Conservation (phyloP, 225 moss, liverwort and hornwort species). For the Physcomitrellopsis africana region DNA sequence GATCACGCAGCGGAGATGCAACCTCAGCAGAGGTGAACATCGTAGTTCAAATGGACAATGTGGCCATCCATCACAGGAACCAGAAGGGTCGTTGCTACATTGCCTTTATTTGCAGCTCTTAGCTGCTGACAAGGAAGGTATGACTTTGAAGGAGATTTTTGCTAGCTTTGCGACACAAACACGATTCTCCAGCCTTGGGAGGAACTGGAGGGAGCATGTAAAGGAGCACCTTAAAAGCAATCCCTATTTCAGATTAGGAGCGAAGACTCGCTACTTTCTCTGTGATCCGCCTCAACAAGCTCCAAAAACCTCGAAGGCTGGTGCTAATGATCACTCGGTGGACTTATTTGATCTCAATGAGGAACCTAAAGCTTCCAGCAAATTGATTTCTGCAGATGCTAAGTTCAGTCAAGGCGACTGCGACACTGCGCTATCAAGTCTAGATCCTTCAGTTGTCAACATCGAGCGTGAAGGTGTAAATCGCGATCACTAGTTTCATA, state of each 20-base stretch:
- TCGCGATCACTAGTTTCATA: background rate
- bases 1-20: slow-evolving; percentile 27
- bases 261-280: slow-evolving; percentile 33
- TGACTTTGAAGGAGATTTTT: slow-evolving; percentile 37
- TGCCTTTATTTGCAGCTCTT: slow-evolving; percentile 44
- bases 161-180: slow-evolving; percentile 38
- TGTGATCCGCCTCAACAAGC: slow-evolving; percentile 17
- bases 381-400: background rate
- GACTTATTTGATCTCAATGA: background rate
- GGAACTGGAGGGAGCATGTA: slow-evolving; percentile 38
- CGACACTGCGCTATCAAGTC: slow-evolving; percentile 16
- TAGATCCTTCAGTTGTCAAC: slow-evolving; percentile 25
- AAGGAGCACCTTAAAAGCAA: slow-evolving; percentile 28
- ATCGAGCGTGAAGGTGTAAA: slow-evolving; percentile 16
- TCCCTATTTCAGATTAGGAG: slow-evolving; percentile 15
- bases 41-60: slow-evolving; percentile 6
- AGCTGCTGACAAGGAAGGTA: slow-evolving; percentile 37
- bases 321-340: background rate
- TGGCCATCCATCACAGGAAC: slow-evolving; percentile 29
- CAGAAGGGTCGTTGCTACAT: slow-evolving; percentile 37
- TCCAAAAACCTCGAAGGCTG: background rate
- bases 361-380: slow-evolving; percentile 6
- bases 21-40: slow-evolving; percentile 4
- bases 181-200: slow-evolving; percentile 21
- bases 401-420: slow-evolving; percentile 1